Conservation (phyloP, 176 grass and related monocot genomes). For the Paspalum vaginatum region DNA sequence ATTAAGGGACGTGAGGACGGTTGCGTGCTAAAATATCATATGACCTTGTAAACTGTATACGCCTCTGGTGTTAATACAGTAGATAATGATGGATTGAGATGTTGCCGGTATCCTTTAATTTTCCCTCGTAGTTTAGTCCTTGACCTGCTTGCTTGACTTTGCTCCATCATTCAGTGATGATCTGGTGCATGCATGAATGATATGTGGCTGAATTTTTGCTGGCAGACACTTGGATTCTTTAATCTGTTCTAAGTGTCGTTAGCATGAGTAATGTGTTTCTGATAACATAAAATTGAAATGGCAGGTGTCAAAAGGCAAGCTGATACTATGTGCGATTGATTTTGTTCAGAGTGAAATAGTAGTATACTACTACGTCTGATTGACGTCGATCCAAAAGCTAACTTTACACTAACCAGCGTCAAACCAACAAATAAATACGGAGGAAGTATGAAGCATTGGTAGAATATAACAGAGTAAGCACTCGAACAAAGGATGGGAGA, state of each 20-base stretch:
- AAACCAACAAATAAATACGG: too few species aligned
- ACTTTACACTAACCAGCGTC: too few species aligned
- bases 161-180: slow-evolving; percentile 7
- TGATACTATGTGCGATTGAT: too few species aligned
- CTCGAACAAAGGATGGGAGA: neutral
- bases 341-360: too few species aligned
- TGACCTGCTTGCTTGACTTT: neutral
- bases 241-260: too few species aligned
- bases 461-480: neutral
- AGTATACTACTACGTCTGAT: too few species aligned
- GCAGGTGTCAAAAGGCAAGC: too few species aligned
- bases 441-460: neutral
- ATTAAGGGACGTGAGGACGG: neutral
- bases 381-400: too few species aligned
- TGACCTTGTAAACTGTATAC: neutral
- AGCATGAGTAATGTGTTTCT: too few species aligned
- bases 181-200: slow-evolving; percentile 10
- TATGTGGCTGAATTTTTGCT: slow-evolving; percentile 9
- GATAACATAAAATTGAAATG: too few species aligned
- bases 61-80: neutral
- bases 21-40: neutral
- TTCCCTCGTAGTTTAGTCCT: neutral
- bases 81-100: neutral
- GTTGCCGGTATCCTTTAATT: neutral
- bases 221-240: slow-evolving; percentile 6